Evolutionary conservation across 305 asterid species (phyloP), one percentile per base, ranked within the genome.

Genomic region (Fraxinus dipetala): DNA sequence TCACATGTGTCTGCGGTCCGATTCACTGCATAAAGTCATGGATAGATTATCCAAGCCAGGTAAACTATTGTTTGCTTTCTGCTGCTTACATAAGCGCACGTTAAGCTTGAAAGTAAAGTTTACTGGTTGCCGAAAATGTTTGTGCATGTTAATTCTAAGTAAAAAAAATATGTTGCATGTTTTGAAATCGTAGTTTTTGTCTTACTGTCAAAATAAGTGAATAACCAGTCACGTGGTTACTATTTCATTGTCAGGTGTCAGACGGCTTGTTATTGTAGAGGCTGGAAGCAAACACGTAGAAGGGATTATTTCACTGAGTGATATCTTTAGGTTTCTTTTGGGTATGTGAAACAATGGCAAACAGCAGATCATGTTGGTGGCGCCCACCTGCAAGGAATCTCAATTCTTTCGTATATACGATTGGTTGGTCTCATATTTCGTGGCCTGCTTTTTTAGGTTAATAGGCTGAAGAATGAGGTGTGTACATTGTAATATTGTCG

Each of bases 201-300:
- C 74, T 30, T 69, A 5, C 38, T 65, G 32, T 65, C 75, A 69
- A n/a, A 69, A 69, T 69, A 28, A 69, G 22, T 30, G 75, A 43
- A 10, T 83, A 36, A 16, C 45, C 10, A 30, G 2, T 51, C 61
- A 30, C 13, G 31, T 36, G 8, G n/a, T 69, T 72, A 20, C 10
- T 10, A 16, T 16, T 40, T 40, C 38, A 6, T 67, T 36, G 76
- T 30, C 90, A 96, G 99, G 98, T 56, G 97, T 96, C 76, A 89
- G 99, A 80, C 96, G 98, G 72, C 85, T 96, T 54, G 79, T 96
- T 16, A 88, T 96, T 3, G 97, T 96, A 79, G 98, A 96, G 87
- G 98, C 98, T 72, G 99, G 99, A 85, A 96, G 95, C 90, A 96
- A 94, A 82, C 98, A 91, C 1, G 97, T 96, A 26, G 97, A 91